Conservation (phyloP, 805 yeast genomes). For the Blastobotrys muscicola region DNA sequence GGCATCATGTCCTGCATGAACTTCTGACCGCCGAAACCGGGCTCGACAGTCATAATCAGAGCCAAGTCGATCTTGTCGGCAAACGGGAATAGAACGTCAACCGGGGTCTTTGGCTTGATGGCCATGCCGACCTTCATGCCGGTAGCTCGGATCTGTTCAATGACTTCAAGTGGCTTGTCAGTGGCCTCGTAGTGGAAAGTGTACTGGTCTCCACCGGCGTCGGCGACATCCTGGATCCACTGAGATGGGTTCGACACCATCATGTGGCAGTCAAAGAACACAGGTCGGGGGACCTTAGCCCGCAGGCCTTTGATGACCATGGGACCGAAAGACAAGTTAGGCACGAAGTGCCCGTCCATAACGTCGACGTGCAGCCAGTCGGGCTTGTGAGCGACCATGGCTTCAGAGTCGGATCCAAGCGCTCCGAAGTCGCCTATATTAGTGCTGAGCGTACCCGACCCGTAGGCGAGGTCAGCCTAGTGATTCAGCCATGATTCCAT, state of each 20-base stretch:
- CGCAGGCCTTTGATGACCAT: slow-evolving; percentile 77
- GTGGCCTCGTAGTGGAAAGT: slow-evolving; percentile 96
- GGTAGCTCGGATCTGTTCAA: slow-evolving; percentile 59
- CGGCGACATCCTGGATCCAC: slow-evolving; percentile 89
- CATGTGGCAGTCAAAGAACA: slow-evolving; percentile 92
- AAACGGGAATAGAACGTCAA: slow-evolving; percentile 66
- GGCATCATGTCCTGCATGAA: slow-evolving; percentile 97
- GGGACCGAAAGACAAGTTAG: slow-evolving; percentile 90
- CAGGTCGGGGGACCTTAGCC: slow-evolving; percentile 60
- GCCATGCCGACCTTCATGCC: slow-evolving; percentile 96
- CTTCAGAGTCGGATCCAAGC: slow-evolving; percentile 78
- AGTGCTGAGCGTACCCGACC: too few species aligned
- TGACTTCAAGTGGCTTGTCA: slow-evolving; percentile 58
- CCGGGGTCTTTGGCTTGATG: slow-evolving; percentile 85
- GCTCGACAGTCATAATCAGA: slow-evolving; percentile 97
- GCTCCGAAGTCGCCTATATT: slow-evolving; percentile 61
- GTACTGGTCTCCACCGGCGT: slow-evolving; percentile 91
- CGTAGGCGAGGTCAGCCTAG: too few species aligned
- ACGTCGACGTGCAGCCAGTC: slow-evolving; percentile 98
- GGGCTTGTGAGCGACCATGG: slow-evolving; percentile 69
- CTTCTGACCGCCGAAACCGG: slow-evolving; percentile 97
- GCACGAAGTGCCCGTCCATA: slow-evolving; percentile 98
- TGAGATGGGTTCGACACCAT: slow-evolving; percentile 88
- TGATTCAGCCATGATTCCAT: too few species aligned
- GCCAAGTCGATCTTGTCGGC: slow-evolving; percentile 84